A percentile compares a stretch with the other conserved stretches of the same genome.
Conservation (phyloP, 768 basidiomycete genomes). For the Russula lepida region DNA sequence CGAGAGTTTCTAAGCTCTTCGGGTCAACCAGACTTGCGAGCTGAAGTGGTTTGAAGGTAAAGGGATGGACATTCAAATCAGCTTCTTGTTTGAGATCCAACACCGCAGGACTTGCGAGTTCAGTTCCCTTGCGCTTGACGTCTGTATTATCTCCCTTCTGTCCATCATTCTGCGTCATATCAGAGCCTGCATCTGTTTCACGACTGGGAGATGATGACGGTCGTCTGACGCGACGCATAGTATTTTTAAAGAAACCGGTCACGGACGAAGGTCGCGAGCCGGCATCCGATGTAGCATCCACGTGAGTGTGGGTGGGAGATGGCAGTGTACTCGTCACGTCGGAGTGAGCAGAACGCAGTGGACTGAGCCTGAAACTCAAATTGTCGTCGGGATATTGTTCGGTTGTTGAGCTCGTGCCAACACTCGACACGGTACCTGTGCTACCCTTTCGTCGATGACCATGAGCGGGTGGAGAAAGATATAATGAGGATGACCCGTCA, state of each 20-base stretch:
- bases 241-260: constrained; percentile 18
- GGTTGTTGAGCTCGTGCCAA: constrained; percentile 41
- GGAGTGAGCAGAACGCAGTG: constrained; percentile 25
- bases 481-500: constrained; percentile 43
- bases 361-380: constrained; percentile 18
- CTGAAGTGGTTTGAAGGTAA: constrained; percentile 59
- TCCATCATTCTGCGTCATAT: constrained; percentile 13
- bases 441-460: constrained; percentile 50
- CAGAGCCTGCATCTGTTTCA: constrained; percentile 3
- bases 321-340: constrained; percentile 29
- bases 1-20: constrained; percentile 63
- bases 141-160: constrained; percentile 22
- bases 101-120: constrained; percentile 23
- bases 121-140: constrained; percentile 2
- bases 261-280: constrained; percentile 24
- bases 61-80: constrained; percentile 58
- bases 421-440: constrained; percentile 45
- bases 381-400: constrained; percentile 24
- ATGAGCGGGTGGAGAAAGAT: constrained; percentile 32
- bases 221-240: constrained; percentile 3
- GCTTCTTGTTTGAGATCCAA: constrained; percentile 33
- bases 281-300: constrained; percentile 31
- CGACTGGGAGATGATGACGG: constrained; percentile 20
- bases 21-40: constrained; percentile 88
- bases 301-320: constrained; percentile 33